Percentiles rank a stretch among this genome's conserved stretches.
Conservation (phyloP, 1,284 basidiomycete genomes). For the Ganoderma sinense region DNA sequence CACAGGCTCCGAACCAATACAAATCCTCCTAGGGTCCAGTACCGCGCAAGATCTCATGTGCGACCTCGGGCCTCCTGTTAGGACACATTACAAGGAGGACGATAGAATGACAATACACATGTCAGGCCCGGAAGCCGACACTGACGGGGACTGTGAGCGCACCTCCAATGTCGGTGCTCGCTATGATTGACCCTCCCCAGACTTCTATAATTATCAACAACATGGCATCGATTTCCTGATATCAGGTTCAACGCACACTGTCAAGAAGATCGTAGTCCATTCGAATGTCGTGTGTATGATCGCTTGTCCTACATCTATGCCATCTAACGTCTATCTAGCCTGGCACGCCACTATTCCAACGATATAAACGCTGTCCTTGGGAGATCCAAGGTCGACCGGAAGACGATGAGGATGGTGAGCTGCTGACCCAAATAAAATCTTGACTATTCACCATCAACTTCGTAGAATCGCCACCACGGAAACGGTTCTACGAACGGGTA, state of each 20-base stretch:
- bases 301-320: not conserved
- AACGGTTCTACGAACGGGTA: conserved; percentile 73
- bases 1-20: conserved; percentile 56
- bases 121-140: conserved; percentile 47
- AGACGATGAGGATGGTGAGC: conserved; percentile 77
- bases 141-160: conserved; percentile 41
- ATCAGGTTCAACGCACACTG: conserved; percentile 71
- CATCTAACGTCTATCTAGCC: conserved; percentile 55
- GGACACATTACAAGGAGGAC: conserved; percentile 87
- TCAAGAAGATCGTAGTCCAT: conserved; percentile 88
- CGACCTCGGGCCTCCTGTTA: conserved; percentile 82
- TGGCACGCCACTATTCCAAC: conserved; percentile 86
- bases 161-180: too few relatives aligned
- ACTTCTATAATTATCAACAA: conserved; percentile 94
- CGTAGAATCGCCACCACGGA: conserved; percentile 70
- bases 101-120: conserved; percentile 83
- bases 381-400: conserved; percentile 77
- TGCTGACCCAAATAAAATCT: conserved; percentile 10
- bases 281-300: conserved; percentile 80
- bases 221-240: conserved; percentile 88
- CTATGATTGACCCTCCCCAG: conserved; percentile 44
- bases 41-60: conserved; percentile 83
- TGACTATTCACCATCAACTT: not conserved
- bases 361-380: conserved; percentile 91
- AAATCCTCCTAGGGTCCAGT: conserved; percentile 78